These are phyloP conservation scores for Xylaria sp. DNA, from an alignment of 2,329 filamentous ascomycete genomes.

Conservation along the genomic window DNA sequence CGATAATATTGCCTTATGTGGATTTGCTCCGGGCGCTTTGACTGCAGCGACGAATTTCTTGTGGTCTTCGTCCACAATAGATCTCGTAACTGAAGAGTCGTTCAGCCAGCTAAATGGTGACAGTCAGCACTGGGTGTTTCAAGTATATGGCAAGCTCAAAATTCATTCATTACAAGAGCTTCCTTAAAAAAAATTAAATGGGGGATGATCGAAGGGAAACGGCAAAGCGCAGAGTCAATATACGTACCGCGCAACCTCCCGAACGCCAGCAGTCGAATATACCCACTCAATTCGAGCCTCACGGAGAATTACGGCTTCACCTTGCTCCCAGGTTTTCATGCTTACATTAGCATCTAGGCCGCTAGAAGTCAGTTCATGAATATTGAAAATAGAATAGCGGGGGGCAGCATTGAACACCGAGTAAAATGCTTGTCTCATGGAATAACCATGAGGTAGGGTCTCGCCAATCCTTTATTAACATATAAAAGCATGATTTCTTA, in stretches of 20 bases:
- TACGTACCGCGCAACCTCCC: constrained; percentile 42
- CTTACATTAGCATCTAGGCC: constrained; percentile 39
- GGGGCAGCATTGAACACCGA: too few species aligned
- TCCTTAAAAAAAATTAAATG: too few species aligned
- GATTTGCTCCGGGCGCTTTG: constrained; percentile 38
- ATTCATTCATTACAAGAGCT: too few species aligned
- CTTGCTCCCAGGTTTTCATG: constrained; percentile 45
- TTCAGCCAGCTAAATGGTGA: constrained; percentile 41
- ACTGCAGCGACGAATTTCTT: constrained; percentile 39
- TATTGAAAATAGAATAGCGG: background rate
- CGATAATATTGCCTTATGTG: constrained; percentile 43
- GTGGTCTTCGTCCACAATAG: constrained; percentile 37
- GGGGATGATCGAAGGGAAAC: background rate
- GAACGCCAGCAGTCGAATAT: constrained; percentile 44
- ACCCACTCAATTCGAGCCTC: constrained; percentile 47
- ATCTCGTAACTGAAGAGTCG: constrained; percentile 46
- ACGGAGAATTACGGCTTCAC: constrained; percentile 39
- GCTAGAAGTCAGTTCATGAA: constrained; percentile 15
- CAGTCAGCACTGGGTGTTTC: constrained; percentile 9
- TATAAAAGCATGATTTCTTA: constrained; percentile 14
- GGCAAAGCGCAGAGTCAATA: background rate
- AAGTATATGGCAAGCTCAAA: background rate
- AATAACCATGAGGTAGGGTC: background rate
- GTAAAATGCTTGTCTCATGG: background rate
- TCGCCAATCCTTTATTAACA: background rate